These are phyloP conservation scores for Solanum chiquidenum DNA, from an alignment of 257 asterid species.

Conservation along the genomic window DNA sequence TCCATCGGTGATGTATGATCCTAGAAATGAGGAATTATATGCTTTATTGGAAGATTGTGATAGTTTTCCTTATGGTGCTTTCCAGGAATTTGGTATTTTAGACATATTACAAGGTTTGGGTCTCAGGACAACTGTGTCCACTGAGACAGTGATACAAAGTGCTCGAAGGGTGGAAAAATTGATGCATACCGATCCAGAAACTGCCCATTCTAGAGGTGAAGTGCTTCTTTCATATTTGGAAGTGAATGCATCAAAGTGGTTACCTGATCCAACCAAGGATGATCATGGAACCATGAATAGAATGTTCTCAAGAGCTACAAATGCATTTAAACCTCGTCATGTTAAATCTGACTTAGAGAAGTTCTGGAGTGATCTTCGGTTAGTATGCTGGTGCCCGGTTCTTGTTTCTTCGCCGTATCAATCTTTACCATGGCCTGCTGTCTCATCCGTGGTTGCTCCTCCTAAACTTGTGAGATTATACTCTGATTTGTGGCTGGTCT, in stretches of 20 bases:
- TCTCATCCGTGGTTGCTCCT: slow-evolving; percentile 82
- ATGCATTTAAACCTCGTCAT: slow-evolving; percentile 55
- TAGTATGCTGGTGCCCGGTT: slow-evolving; percentile 96
- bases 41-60: slow-evolving; percentile 81
- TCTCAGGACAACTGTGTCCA: slow-evolving; percentile 70
- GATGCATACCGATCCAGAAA: slow-evolving; percentile 50
- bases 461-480: slow-evolving; percentile 81
- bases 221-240: slow-evolving; percentile 85
- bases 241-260: slow-evolving; percentile 81
- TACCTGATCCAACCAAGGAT: slow-evolving; percentile 41
- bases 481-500: slow-evolving; percentile 86
- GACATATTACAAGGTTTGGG: slow-evolving; percentile 91
- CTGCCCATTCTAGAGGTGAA: slow-evolving; percentile 66
- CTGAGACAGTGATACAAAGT: slow-evolving; percentile 71
- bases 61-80: slow-evolving; percentile 61
- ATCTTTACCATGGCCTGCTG: slow-evolving; percentile 86
- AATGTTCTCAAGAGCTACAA: slow-evolving; percentile 64
- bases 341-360: slow-evolving; percentile 61
- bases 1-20: slow-evolving; percentile 68
- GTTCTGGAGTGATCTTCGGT: slow-evolving; percentile 87
- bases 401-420: slow-evolving; percentile 59
- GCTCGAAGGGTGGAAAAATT: slow-evolving; percentile 71
- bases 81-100: slow-evolving; percentile 50
- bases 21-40: slow-evolving; percentile 79
- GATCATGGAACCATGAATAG: slow-evolving; percentile 48